These are phyloP conservation scores for Rostrohypoxylon terebratum DNA, from an alignment of 495 filamentous ascomycete species.

Conservation along the genomic window DNA sequence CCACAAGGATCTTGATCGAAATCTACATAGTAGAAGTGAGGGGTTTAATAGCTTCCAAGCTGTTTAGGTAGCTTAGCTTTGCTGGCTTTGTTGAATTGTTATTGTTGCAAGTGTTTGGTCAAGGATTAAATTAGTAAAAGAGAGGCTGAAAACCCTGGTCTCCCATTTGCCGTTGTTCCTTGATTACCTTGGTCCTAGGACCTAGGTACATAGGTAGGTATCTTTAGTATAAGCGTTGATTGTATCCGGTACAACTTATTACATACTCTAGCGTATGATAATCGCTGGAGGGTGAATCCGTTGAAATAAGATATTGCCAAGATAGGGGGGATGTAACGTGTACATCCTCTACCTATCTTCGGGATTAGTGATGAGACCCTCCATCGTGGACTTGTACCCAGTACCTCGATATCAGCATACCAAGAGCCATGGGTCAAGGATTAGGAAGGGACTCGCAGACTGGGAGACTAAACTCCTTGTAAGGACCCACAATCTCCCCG, in stretches of 20 bases:
- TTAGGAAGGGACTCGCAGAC: neutral
- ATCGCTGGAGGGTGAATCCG: conserved; percentile 16
- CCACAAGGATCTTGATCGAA: conserved; percentile 16
- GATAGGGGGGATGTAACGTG: conserved; percentile 15
- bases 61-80: conserved; percentile 24
- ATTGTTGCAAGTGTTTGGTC: conserved; percentile 11
- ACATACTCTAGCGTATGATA: neutral
- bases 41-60: too few species aligned
- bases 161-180: conserved; percentile 19
- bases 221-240: neutral
- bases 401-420: conserved; percentile 5
- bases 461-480: conserved; percentile 17
- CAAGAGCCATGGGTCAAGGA: conserved; percentile 10
- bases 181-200: too few species aligned
- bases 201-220: too few species aligned
- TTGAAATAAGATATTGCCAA: conserved; percentile 22
- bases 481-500: conserved; percentile 11
- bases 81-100: conserved; percentile 11
- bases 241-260: conserved; percentile 8
- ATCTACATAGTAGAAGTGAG: conserved; percentile 5
- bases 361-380: neutral
- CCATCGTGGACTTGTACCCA: conserved; percentile 4
- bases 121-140: conserved; percentile 1
- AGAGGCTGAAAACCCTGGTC: conserved; percentile 41
- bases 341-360: conserved; percentile 2